Conservation (phyloP, 768 basidiomycete species). For the Leucosporidium creatinivorum region DNA sequence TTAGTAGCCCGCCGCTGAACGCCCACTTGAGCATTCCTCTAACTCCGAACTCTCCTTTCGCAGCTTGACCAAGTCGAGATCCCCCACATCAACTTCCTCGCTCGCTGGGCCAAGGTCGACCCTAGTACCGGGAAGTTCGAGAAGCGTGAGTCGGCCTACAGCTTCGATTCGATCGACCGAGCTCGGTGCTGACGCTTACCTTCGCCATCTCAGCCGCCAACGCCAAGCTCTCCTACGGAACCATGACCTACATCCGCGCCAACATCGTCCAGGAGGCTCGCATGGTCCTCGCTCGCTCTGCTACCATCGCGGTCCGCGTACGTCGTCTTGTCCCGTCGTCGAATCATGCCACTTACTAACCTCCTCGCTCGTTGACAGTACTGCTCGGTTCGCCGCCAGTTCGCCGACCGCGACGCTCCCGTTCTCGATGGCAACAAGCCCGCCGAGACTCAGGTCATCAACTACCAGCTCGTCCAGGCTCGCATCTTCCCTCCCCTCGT, state of each 20-base stretch:
- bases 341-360: not conserved
- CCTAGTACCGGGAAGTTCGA: constrained; percentile 30
- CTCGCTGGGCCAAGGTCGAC: constrained; percentile 35
- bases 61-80: constrained; percentile 37
- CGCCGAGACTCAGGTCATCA: constrained; percentile 36
- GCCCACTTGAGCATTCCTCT: not conserved
- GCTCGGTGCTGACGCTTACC: not conserved
- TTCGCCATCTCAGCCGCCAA: not conserved
- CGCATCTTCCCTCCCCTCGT: constrained; percentile 32
- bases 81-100: constrained; percentile 39
- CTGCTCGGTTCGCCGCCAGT: constrained; percentile 37
- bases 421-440: constrained; percentile 29
- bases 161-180: constrained; percentile 9
- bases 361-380: constrained; percentile 10
- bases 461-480: constrained; percentile 39
- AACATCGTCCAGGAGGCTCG: constrained; percentile 36
- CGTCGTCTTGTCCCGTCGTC: not conserved
- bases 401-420: constrained; percentile 38
- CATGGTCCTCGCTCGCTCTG: constrained; percentile 36
- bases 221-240: constrained; percentile 9
- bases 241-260: constrained; percentile 29
- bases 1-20: not conserved
- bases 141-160: constrained; percentile 11
- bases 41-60: constrained; percentile 16
- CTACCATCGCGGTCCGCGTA: constrained; percentile 37